Evolutionary conservation across 345 rosid genomes (phyloP).

Genomic region (Salix udensis): DNA sequence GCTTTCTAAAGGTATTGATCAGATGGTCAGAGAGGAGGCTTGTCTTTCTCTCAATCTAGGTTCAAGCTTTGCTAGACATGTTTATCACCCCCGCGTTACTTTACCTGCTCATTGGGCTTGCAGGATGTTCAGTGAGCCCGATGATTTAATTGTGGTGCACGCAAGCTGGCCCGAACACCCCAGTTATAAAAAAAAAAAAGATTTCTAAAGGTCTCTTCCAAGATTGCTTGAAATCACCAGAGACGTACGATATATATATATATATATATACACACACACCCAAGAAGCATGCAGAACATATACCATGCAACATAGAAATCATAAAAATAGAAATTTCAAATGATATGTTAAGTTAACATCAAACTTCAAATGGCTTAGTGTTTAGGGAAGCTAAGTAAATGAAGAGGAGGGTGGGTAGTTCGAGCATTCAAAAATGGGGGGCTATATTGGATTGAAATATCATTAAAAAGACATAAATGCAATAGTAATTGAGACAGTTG

Average conservation of each 20-base stretch:
- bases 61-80: no score
- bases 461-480: conserved; percentile 94
- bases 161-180: no score
- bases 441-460: conserved; percentile 51
- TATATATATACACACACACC: no score
- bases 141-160: no score
- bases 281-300: neutral
- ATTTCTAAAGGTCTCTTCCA: neutral
- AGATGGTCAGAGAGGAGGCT: no score
- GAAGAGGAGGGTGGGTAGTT: conserved; percentile 54
- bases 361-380: neutral
- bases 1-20: no score
- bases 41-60: no score
- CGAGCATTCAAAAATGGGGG: conserved; percentile 53
- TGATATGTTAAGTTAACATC: neutral
- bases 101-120: no score
- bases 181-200: no score
- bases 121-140: no score
- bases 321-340: neutral
- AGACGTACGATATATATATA: neutral
- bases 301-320: neutral
- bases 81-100: no score
- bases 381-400: conserved; percentile 26
- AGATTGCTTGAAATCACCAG: neutral
- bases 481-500: conserved; percentile 90